phyloP scores from a whole-genome alignment of 2,329 filamentous ascomycete species.

The Claviceps digitariae region DNA sequence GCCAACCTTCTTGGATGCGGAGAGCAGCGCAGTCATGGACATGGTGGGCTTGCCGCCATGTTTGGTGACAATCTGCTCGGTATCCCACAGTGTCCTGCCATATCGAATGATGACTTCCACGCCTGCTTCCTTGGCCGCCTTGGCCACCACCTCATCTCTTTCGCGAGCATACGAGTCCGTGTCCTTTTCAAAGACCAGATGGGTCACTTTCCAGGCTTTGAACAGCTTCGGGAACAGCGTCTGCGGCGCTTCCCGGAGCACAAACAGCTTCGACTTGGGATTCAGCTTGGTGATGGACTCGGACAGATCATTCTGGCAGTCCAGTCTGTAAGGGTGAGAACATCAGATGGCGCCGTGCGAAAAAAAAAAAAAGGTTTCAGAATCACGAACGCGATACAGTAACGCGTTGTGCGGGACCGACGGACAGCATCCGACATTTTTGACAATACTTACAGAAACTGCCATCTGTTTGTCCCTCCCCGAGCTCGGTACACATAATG shows the following conservation, averaged over 20 bases:
- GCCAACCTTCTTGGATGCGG: conserved; percentile 49
- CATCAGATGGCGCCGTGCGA: not conserved
- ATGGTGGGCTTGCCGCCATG: conserved; percentile 61
- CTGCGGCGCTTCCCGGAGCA: conserved; percentile 59
- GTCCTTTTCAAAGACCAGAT: conserved; percentile 68
- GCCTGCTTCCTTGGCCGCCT: conserved; percentile 48
- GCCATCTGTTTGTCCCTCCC: conserved; percentile 60
- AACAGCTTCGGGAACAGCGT: conserved; percentile 60
- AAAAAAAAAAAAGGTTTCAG: not conserved
- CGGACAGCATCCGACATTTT: not conserved
- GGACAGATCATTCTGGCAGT: conserved; percentile 61
- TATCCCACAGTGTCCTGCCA: conserved; percentile 62
- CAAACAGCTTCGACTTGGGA: conserved; percentile 53
- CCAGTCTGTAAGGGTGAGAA: conserved; percentile 33
- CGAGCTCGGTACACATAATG: conserved; percentile 64
- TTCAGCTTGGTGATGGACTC: conserved; percentile 55
- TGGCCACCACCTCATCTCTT: conserved; percentile 45
- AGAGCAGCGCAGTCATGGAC: conserved; percentile 55
- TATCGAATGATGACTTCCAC: conserved; percentile 51
- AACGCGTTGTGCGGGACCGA: not conserved
- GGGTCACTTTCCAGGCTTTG: conserved; percentile 58
- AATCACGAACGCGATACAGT: not conserved
- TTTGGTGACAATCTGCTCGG: conserved; percentile 51
- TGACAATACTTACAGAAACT: conserved; percentile 42
- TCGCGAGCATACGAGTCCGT: conserved; percentile 59